Conservation (phyloP, 2,329 filamentous ascomycete genomes). For the Sporothrix humicola region DNA sequence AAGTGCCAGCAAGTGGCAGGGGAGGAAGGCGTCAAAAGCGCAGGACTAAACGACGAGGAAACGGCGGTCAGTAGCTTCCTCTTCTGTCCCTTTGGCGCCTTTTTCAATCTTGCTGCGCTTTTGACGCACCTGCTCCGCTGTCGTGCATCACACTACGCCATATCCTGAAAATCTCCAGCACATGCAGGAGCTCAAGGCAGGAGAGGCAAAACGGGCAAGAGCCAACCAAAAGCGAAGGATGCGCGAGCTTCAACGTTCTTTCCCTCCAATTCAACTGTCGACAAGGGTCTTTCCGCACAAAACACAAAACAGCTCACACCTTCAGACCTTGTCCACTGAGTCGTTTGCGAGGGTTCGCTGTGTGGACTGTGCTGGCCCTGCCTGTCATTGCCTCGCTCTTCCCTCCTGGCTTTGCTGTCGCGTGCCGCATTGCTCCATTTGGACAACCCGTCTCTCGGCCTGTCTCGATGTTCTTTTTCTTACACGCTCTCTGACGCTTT, state of each 20-base stretch:
- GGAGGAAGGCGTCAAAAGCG: neutral
- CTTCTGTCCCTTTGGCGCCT: neutral
- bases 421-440: constrained; percentile 6
- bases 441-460: constrained; percentile 13
- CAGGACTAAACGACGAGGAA: neutral
- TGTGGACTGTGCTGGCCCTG: neutral
- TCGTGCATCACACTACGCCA: neutral
- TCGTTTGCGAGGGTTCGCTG: too few species aligned
- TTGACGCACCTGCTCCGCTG: neutral
- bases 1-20: constrained; percentile 15
- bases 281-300: neutral
- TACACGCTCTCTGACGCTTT: neutral
- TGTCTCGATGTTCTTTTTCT: neutral
- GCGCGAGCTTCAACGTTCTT: neutral
- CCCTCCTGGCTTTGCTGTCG: neutral
- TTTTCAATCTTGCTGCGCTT: neutral
- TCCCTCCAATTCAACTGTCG: neutral
- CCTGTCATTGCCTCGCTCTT: neutral
- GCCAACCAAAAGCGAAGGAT: neutral
- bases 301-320: constrained; percentile 7
- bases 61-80: constrained; percentile 8
- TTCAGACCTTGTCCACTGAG: neutral
- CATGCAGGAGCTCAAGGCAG: neutral
- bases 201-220: neutral
- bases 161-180: neutral